Evolutionary conservation across 2,329 filamentous ascomycete genomes (phyloP), one percentile per base, ranked within the genome.

Genomic region (Alternaria ventricosa): DNA sequence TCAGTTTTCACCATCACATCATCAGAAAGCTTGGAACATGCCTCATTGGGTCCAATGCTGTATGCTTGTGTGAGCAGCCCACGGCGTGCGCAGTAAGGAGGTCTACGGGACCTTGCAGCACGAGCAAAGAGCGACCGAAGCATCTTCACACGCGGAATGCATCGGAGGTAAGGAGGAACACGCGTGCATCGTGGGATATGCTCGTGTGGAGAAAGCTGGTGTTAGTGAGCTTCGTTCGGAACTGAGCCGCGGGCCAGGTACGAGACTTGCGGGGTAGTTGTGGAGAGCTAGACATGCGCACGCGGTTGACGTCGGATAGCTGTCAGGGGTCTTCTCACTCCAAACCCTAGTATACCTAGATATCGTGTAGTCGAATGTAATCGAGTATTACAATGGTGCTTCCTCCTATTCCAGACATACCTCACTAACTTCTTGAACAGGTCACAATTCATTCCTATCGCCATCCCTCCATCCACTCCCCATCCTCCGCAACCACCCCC

Each of bases 11-110:
- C 54, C 58, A 51, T 27, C 55, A 20, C 18, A 11, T 49, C 18
- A 20, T 50, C 44, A n/a, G 33, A n/a, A 36, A 49, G 10, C 55
- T 55, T 62, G 62, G 28, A 63, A 54, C 64, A 46, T 69, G 76
- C 79, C 71, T 79, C 74, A 13, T 68, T 71, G 46, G 78, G 77
- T 15, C 79, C 79, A 12, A 64, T 70, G 44, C 70, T 71, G 55
- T 71, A 74, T 10, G 79, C 76, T 60, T 74, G 71, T 3, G 78
- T 79, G 5, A 78, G 69, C 3, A 80, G 61, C 11, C 72, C 73
- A 27, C 75, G 75, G 41, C 67, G 68, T 15, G 60, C 18, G 45
- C 46, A 64, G 64, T 46, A 47, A 25, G 55, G 53, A 20, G 47
- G 36, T 10, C 51, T 55, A 56, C 49, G 41, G 22, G 46, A 53